A percentile compares a stretch with the other conserved stretches of the same genome.
Evolutionary conservation across 352 stramenopile species (phyloP).

Genomic region (Phytophthora macrochlamydospora): DNA sequence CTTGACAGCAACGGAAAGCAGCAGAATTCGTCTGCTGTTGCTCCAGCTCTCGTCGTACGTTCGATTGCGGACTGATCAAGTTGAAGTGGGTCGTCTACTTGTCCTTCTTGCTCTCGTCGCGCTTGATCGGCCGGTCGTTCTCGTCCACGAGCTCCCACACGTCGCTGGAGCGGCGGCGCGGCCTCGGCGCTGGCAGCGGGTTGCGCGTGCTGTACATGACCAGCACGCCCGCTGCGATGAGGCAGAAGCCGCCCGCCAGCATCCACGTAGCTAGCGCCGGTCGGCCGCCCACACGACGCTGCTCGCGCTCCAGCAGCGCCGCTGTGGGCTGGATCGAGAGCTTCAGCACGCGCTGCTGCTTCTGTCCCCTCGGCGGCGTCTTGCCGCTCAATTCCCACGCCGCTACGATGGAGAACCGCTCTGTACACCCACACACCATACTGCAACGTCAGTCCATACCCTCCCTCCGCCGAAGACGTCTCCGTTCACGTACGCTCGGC

Average conservation of each 20-base stretch:
- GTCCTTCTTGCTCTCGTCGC: constrained; percentile 30
- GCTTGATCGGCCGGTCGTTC: constrained; percentile 36
- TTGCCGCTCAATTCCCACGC: constrained; percentile 59
- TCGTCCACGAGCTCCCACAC: constrained; percentile 60
- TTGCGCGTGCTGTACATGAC: constrained; percentile 57
- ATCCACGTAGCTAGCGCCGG: constrained; percentile 40
- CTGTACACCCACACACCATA: constrained; percentile 19
- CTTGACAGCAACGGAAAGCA: too few relatives aligned
- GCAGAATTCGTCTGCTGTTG: too few relatives aligned
- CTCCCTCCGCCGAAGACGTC: neutral
- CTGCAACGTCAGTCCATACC: constrained; percentile 4
- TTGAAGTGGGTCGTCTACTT: constrained; percentile 22
- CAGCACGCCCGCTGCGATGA: constrained; percentile 52
- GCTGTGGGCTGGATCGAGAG: constrained; percentile 55
- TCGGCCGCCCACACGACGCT: constrained; percentile 11
- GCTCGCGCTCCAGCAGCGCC: constrained; percentile 44
- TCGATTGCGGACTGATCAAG: constrained; percentile 17
- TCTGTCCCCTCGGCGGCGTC: constrained; percentile 28
- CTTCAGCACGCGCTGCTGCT: constrained; percentile 30
- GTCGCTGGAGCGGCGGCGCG: constrained; percentile 38
- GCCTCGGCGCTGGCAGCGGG: constrained; percentile 24
- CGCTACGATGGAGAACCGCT: constrained; percentile 58
- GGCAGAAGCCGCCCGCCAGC: constrained; percentile 48
- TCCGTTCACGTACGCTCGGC: constrained; percentile 31
- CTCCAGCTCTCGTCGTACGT: neutral